Conservation (phyloP, 1,284 basidiomycete genomes). For the Nidula niveotomentosa region DNA sequence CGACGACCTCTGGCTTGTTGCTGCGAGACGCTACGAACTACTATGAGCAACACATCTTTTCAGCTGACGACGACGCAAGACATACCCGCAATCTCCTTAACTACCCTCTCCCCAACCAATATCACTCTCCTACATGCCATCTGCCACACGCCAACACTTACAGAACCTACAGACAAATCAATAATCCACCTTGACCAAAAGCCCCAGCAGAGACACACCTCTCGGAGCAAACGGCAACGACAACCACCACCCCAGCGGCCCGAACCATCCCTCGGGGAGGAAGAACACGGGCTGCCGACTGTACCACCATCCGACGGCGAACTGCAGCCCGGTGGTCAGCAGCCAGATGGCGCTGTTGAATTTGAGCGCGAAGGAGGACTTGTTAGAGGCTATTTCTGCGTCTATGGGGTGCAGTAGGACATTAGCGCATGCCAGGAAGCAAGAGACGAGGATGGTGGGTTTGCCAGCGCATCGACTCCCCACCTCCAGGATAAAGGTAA, state of each 20-base stretch:
- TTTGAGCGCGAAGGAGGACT: constrained; percentile 67
- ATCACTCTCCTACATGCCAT: constrained; percentile 86
- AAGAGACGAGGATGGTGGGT: background rate
- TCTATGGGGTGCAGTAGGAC: constrained; percentile 44
- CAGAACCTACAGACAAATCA: constrained; percentile 56
- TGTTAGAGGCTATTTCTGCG: constrained; percentile 61
- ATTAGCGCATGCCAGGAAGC: background rate
- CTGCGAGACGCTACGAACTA: background rate
- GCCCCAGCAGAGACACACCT: constrained; percentile 37
- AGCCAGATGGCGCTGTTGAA: constrained; percentile 81
- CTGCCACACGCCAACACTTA: constrained; percentile 90
- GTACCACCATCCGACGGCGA: constrained; percentile 88
- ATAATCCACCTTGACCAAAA: background rate
- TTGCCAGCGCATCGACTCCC: no score
- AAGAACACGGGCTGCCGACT: constrained; percentile 88
- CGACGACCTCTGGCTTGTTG: background rate
- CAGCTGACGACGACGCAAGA: constrained; percentile 1
- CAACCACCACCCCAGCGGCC: constrained; percentile 81
- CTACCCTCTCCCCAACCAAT: constrained; percentile 64
- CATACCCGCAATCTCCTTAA: constrained; percentile 52
- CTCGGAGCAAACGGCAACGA: constrained; percentile 81
- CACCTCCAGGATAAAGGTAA: background rate
- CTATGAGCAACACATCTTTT: background rate
- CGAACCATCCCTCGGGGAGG: constrained; percentile 87
- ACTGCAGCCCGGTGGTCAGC: constrained; percentile 81